phyloP scores from a whole-genome alignment of 1,284 basidiomycete species.

The Apiotrichum domesticum region DNA sequence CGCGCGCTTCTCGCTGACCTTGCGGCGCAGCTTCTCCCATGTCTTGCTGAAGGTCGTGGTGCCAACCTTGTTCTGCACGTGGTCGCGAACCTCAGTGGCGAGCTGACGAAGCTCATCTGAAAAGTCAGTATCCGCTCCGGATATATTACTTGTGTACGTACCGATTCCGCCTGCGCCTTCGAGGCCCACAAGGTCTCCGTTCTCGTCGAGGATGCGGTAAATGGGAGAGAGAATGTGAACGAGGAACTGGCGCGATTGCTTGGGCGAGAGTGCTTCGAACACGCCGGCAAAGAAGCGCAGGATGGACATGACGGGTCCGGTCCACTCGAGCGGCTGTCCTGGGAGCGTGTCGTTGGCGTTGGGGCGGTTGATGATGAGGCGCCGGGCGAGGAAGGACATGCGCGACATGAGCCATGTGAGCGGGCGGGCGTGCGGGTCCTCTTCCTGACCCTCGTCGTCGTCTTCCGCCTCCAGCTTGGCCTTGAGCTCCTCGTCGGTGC shows the following conservation, averaged over 20 bases:
- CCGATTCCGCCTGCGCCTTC: slow-evolving; percentile 42
- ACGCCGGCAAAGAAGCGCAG: slow-evolving; percentile 94
- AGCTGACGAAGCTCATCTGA: slow-evolving; percentile 72
- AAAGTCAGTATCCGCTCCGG: no score
- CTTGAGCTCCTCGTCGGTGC: slow-evolving; percentile 36
- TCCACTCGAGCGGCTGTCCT: slow-evolving; percentile 60
- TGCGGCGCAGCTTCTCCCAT: slow-evolving; percentile 75
- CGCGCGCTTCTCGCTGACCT: slow-evolving; percentile 60
- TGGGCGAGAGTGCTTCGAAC: slow-evolving; percentile 60
- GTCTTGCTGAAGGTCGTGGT: slow-evolving; percentile 68
- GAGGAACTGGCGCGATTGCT: slow-evolving; percentile 61
- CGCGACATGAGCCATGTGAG: slow-evolving; percentile 91
- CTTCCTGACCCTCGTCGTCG: slow-evolving; percentile 36
- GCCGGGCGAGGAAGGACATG: slow-evolving; percentile 73
- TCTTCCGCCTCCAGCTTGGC: slow-evolving; percentile 32
- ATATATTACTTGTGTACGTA: no score
- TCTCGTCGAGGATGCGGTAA: slow-evolving; percentile 80
- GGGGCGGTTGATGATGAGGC: slow-evolving; percentile 48
- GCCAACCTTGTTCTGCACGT: slow-evolving; percentile 80
- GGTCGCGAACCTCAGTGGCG: slow-evolving; percentile 77
- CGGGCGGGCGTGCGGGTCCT: slow-evolving; percentile 52
- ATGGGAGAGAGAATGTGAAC: slow-evolving; percentile 80
- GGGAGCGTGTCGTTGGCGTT: slow-evolving; percentile 29
- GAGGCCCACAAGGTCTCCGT: slow-evolving; percentile 58
- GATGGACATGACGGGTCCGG: slow-evolving; percentile 68